phyloP scores from a whole-genome alignment of 2,329 filamentous ascomycete species.

The Colletotrichum chlorophyti region DNA sequence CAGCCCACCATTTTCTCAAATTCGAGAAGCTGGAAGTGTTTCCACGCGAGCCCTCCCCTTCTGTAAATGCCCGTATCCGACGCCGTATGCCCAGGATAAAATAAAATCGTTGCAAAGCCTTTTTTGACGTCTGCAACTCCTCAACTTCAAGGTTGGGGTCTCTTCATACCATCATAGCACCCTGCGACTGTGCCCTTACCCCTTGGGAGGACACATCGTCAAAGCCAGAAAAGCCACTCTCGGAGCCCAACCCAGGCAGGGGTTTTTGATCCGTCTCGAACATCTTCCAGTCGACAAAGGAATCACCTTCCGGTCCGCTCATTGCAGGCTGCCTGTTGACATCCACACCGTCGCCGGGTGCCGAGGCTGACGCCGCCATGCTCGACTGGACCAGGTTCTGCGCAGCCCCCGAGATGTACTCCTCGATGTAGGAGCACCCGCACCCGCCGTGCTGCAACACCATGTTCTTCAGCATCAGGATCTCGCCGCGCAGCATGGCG shows the following conservation, averaged over 20 bases:
- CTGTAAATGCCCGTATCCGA: too few species aligned
- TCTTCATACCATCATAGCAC: not conserved
- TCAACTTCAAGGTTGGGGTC: not conserved
- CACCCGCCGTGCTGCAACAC: slow-evolving; percentile 26
- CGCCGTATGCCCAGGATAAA: too few species aligned
- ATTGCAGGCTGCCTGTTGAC: not conserved
- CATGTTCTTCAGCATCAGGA: slow-evolving; percentile 28
- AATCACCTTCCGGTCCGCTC: not conserved
- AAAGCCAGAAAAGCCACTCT: slow-evolving; percentile 4
- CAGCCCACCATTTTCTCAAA: too few species aligned
- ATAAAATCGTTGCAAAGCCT: not conserved
- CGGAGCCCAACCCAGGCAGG: not conserved
- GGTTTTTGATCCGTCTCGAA: not conserved
- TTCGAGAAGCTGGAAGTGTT: too few species aligned
- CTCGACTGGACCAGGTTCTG: slow-evolving; percentile 17
- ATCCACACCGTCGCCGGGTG: not conserved
- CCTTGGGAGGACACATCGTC: slow-evolving; percentile 7
- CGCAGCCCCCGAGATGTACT: slow-evolving; percentile 24
- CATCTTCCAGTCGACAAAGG: slow-evolving; percentile 8
- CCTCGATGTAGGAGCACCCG: slow-evolving; percentile 24
- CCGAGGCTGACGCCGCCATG: not conserved
- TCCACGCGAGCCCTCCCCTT: too few species aligned
- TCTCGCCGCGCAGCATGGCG: slow-evolving; percentile 15
- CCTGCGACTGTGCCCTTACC: slow-evolving; percentile 2
- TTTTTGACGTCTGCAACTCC: not conserved